Base-by-base conservation (phyloP, 1,139 yeast genomes). In the Yamadazyma songkhlaensis region DNA sequence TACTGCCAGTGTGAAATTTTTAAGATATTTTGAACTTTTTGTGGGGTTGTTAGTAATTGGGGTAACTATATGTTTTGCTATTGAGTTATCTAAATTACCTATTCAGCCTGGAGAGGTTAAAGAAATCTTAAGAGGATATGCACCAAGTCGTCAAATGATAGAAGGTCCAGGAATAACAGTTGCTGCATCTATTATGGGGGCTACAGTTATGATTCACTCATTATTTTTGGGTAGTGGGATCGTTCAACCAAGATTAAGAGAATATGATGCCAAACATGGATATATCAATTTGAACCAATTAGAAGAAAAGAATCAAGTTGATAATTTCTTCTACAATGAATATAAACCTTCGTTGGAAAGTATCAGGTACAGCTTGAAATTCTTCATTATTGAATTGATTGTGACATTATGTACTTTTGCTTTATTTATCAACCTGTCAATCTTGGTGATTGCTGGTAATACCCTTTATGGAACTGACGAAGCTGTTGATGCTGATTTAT, bases 171-270 rank as follows among this genome's bases (percentile, higher is more conserved):
- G 94, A 6, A 63, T 85, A 54, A 80, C 85, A 44, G 76, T 81
- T 33, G 86, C 92, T 5, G 81, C 88, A 17, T 84, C 90, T 12
- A 79, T 86, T 48, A 65, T 86, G 33, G 94, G 94, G 54, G 86
- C 92, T 22, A 84, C 92, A 0, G 92, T 84, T 22, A 84, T 84
- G 92, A 87, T 89, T 26, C 92, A 84, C 53, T 79, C 87, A 14
- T 64, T 84, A 39, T 84, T 83, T 50, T 67, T 84, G 46, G 92
- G 92, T 0, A 80, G 88, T 4, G 87, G 87, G 1, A 62, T 84
- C 42, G 90, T 81, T 6, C 87, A 82, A 54, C 87, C 90, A 14
- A 66, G 92, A 39, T 64, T 81, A 42, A 78, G 79, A 53, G 88
- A 83, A 35, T 81, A 66, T 48, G 88, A 81, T 50, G 62, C 71